These are phyloP conservation scores for Vitis hybrid DNA, from an alignment of 177 flowering plant genomes.

Conservation along the genomic window DNA sequence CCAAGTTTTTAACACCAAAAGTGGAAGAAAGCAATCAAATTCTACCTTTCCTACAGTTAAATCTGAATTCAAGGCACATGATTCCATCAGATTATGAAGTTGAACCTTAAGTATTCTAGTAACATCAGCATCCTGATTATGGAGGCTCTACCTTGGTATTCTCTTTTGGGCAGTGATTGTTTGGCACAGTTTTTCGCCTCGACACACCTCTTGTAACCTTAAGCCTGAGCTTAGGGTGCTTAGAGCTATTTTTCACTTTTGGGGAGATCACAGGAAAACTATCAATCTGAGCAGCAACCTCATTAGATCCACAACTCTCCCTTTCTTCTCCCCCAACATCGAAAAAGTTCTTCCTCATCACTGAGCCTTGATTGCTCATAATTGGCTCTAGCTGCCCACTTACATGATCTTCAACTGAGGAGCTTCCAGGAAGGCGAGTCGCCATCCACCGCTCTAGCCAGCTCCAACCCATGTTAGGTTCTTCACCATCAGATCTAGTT, in stretches of 20 bases:
- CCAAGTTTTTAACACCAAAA: no score
- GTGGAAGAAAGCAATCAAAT: no score
- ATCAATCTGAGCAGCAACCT: slow-evolving; percentile 48
- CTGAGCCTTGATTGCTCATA: slow-evolving; percentile 17
- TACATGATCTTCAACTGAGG: slow-evolving; percentile 27
- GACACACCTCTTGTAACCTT: slow-evolving; percentile 44
- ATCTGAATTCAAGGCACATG: neutral
- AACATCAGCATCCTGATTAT: no score
- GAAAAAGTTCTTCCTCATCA: slow-evolving; percentile 21
- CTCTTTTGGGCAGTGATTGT: slow-evolving; percentile 34
- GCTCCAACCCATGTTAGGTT: slow-evolving; percentile 66
- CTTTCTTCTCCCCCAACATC: slow-evolving; percentile 57
- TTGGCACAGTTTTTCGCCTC: slow-evolving; percentile 53
- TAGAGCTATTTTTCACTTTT: slow-evolving; percentile 11
- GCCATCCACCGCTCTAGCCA: slow-evolving; percentile 95
- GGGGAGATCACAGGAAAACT: slow-evolving; percentile 11
- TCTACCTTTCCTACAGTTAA: no score
- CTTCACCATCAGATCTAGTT: slow-evolving; percentile 24
- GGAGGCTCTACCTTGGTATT: slow-evolving; percentile 32
- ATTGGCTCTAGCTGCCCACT: slow-evolving; percentile 30
- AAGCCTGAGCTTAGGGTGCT: slow-evolving; percentile 27
- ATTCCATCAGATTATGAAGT: neutral
- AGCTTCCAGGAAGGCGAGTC: slow-evolving; percentile 54
- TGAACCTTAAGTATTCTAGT: no score
- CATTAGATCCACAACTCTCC: slow-evolving; percentile 90